Evolutionary conservation across 2,329 filamentous ascomycete species (phyloP).

Genomic region (Fusarium pininemorale): DNA sequence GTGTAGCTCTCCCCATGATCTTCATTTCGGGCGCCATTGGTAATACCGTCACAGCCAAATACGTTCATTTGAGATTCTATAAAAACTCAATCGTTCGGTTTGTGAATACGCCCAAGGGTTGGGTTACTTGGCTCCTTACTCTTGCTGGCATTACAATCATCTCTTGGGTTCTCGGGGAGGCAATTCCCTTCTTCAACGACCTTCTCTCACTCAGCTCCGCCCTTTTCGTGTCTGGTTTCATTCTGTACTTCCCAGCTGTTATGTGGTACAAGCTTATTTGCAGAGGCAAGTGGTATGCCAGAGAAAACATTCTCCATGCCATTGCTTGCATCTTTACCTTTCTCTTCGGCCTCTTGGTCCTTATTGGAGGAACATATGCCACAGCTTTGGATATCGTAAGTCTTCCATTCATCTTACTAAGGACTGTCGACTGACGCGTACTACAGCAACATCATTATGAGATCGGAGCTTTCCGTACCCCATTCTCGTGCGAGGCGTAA

Average conservation of each 20-base stretch:
- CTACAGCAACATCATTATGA: conserved; percentile 23
- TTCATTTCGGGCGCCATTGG: conserved; percentile 72
- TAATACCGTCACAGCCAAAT: conserved; percentile 55
- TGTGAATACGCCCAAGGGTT: conserved; percentile 42
- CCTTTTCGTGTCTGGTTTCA: conserved; percentile 55
- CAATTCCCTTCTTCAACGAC: conserved; percentile 76
- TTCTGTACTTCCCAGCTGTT: conserved; percentile 51
- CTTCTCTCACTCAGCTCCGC: conserved; percentile 63
- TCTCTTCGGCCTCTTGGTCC: conserved; percentile 20
- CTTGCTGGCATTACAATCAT: conserved; percentile 60
- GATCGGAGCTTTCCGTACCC: conserved; percentile 22
- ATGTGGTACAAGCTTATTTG: conserved; percentile 52
- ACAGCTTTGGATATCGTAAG: conserved; percentile 31
- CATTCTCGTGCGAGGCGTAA: conserved; percentile 14
- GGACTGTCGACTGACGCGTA: background rate
- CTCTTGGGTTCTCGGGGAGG: conserved; percentile 63
- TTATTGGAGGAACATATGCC: conserved; percentile 28
- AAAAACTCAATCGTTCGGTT: conserved; percentile 31
- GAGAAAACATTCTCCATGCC: conserved; percentile 23
- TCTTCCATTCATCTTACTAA: accelerated
- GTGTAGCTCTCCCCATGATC: conserved; percentile 71
- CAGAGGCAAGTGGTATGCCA: conserved; percentile 36
- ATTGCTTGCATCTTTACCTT: conserved; percentile 21
- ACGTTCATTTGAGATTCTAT: conserved; percentile 48
- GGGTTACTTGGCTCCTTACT: conserved; percentile 65